Base-by-base conservation (phyloP, 768 basidiomycete genomes). In the Omphalotus guepiniiformis region DNA sequence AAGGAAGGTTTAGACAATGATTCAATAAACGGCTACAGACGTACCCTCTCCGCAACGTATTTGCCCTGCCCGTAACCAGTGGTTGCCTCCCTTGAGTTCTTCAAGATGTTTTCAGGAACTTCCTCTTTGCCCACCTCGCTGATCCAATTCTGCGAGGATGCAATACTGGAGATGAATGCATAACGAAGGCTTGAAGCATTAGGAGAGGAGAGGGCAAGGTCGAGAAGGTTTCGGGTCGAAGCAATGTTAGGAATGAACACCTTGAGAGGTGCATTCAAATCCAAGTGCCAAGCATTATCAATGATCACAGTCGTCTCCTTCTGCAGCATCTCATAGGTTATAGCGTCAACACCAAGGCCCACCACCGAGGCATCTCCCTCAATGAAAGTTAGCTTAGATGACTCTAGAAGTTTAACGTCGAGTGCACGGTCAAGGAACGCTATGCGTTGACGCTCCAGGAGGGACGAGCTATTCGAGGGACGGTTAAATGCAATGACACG, bases 231-330 rank as follows among this genome's bases (percentile, higher is more conserved):
- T 32, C 68, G 57, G 3, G 64, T 70, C 9, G 67, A 67, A n/a
- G 54, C 54, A 26, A 75, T 58, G 47, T 70, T 62, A 6, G 61
- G 48, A 40, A 72, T 68, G 38, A 74, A 74, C 4, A 71, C 70
- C 4, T 62, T 58, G 32, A 72, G 51, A n/a, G 60, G 58, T 1
- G 71, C 58, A 30, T 66, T 67, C 50, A 75, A 73, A 55, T 75
- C 70, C 39, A 75, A 61, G 0, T 63, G 62, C 74, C 74, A 75
- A 5, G 72, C 70, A 30, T 58, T 63, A 32, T 65, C 60, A 4
- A 66, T 57, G 50, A 68, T 56, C 8, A 50, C 27, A 3, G 57
- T 64, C 6, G 57, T 48, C 6, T 54, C 53, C 27, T 52, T 53
- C 15, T 26, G 37, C 7, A 39, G 23, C 55, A 15, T 18, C 16